Evolutionary conservation across 169 alveolate species (phyloP), one percentile per base, ranked within the genome.

Genomic region (Cryptosporidium meleagridis): DNA sequence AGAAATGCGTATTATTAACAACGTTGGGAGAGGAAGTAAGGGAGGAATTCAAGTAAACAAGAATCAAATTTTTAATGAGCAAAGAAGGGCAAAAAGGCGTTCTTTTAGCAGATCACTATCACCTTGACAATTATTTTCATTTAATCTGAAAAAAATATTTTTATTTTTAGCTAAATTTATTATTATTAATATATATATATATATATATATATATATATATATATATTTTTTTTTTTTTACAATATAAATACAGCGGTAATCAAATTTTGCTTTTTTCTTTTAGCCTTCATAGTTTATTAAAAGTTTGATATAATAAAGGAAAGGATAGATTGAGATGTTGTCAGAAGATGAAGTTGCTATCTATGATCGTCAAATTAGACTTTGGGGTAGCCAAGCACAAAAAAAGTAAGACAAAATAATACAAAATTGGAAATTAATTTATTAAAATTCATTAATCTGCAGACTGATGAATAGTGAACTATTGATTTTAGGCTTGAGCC

Each of bases 351-450:
- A 73, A 84, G 86, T 73, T 59, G 91, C 91, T 21, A 59, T 92
- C 3, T 84, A 80, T 69, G 94, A 92, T 59, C 91, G 94, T 35
- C 94, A 92, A 61, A 86, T 92, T 51, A 84, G 94, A 23, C 91
- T 92, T 12, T 92, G 94, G 94, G 94, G 94, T 1, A 58, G 84
- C 26, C 92, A 92, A 23, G 84, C 92, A 41, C 94, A 92, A 48
- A 51, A 70, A 41, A 92, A 69, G 94, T 89, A 55, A 39, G 92
- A 16, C 16, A n/a, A 65, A 65, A 29, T 35, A 8, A n/a, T 45
- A 3, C 0, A 5, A 39, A 18, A 31, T 21, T n/a, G 14, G 18
- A 31, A 9, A 51, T 29, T 18, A 41, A 33, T 85, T 70, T 37
- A n/a, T 41, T 39, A 39, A 26, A 18, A 67, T 4, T 39, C 5